These are phyloP conservation scores for Cylindrotheca closterium DNA, from an alignment of 108 stramenopile genomes.

Conservation along the genomic window DNA sequence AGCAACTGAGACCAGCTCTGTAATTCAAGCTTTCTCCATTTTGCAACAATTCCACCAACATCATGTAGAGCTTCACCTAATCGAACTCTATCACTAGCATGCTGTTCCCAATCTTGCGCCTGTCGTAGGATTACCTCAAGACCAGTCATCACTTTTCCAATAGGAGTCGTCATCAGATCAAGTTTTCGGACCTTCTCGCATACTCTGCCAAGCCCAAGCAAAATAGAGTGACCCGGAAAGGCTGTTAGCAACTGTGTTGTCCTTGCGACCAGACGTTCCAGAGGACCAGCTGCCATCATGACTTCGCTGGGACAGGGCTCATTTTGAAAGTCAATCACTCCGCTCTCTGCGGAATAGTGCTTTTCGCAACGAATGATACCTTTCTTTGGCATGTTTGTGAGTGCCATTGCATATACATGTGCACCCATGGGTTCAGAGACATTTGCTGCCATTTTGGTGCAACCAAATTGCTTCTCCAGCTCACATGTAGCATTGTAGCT, in stretches of 20 bases:
- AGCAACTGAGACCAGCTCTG: constrained; percentile 86
- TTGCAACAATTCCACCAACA: constrained; percentile 77
- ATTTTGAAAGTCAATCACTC: constrained; percentile 69
- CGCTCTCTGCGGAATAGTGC: constrained; percentile 5
- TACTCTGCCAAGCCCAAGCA: constrained; percentile 71
- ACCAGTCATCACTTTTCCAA: constrained; percentile 89
- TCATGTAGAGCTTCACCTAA: constrained; percentile 67
- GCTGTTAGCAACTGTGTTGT: constrained; percentile 76
- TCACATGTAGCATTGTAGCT: constrained; percentile 23
- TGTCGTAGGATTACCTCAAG: constrained; percentile 86
- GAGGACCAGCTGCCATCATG: constrained; percentile 59
- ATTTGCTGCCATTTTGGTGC: background rate
- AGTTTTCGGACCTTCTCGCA: constrained; percentile 70
- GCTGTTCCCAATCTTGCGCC: constrained; percentile 97
- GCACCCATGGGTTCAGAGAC: constrained; percentile 18
- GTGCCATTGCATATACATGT: constrained; percentile 23
- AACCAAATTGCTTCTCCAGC: constrained; percentile 10
- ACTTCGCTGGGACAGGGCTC: constrained; percentile 76
- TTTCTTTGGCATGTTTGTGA: constrained; percentile 12
- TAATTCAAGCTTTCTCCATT: constrained; percentile 93
- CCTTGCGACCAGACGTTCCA: constrained; percentile 61
- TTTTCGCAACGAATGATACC: background rate
- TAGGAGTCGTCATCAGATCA: constrained; percentile 61
- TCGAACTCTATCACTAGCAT: constrained; percentile 83
- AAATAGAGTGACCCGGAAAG: constrained; percentile 90